phyloP scores from a whole-genome alignment of 2,329 filamentous ascomycete species.

The Colletotrichum truncatum region DNA sequence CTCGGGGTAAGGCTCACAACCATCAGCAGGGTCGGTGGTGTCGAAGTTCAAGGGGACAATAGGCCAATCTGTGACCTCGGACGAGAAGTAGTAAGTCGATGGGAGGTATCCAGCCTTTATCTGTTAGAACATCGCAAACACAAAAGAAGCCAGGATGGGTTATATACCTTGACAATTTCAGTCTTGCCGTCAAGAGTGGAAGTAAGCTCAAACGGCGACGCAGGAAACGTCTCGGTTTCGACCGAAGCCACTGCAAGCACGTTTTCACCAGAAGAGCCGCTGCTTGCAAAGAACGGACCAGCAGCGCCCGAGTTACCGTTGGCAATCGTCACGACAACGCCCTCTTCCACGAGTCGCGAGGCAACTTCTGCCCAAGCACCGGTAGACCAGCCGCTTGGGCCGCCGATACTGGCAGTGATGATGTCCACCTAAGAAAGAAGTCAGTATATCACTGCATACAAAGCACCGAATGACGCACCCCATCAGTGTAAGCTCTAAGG shows the following conservation, averaged over 20 bases:
- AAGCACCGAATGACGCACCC: conserved; percentile 20
- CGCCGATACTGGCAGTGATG: conserved; percentile 52
- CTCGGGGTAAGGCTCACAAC: conserved; percentile 37
- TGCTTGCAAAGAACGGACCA: conserved; percentile 56
- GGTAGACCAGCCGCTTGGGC: conserved; percentile 45
- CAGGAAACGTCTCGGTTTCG: conserved; percentile 38
- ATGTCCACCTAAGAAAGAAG: conserved; percentile 40
- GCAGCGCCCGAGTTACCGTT: conserved; percentile 60
- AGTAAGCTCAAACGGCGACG: conserved; percentile 38
- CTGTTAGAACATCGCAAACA: conserved; percentile 32
- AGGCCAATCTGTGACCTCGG: conserved; percentile 44
- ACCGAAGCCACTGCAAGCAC: conserved; percentile 56
- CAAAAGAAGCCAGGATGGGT: not conserved
- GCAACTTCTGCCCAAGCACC: conserved; percentile 49
- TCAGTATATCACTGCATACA: not conserved
- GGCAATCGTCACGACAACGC: conserved; percentile 59
- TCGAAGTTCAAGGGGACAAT: conserved; percentile 38
- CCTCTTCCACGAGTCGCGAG: conserved; percentile 50
- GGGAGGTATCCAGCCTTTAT: conserved; percentile 44
- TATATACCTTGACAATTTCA: conserved; percentile 8
- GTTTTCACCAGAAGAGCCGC: conserved; percentile 50
- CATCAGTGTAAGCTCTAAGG: conserved; percentile 44
- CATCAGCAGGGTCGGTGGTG: conserved; percentile 36
- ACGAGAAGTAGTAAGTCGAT: conserved; percentile 43
- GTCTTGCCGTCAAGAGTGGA: conserved; percentile 38